Evolutionary conservation across 805 yeast species (phyloP).

Genomic region (Ogataea sp.): DNA sequence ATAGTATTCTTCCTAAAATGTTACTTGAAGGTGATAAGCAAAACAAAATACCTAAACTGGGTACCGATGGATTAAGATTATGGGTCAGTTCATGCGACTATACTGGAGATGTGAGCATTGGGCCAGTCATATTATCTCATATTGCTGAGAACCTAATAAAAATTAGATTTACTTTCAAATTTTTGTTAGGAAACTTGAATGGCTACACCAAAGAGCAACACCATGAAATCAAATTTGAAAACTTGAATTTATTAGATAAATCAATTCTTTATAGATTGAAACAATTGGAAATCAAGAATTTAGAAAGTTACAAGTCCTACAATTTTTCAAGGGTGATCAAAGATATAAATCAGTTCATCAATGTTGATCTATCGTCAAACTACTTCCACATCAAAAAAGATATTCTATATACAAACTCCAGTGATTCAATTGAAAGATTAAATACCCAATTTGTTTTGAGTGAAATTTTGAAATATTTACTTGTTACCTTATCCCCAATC

Average conservation of each 20-base stretch:
- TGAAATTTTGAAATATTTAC: conserved; percentile 50
- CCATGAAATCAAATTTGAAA: conserved; percentile 23
- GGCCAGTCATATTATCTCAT: conserved; percentile 62
- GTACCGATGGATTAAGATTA: conserved; percentile 84
- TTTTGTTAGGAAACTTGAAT: conserved; percentile 68
- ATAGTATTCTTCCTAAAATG: conserved; percentile 61
- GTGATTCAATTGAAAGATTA: conserved; percentile 40
- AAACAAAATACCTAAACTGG: conserved; percentile 51
- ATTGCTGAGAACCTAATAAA: conserved; percentile 79
- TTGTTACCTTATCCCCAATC: conserved; percentile 70
- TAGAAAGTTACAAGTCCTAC: conserved; percentile 41
- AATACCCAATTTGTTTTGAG: conserved; percentile 58
- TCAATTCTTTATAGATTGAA: conserved; percentile 50
- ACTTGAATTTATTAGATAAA: conserved; percentile 45
- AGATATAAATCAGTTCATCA: conserved; percentile 62
- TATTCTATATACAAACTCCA: conserved; percentile 63
- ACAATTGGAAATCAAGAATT: conserved; percentile 33
- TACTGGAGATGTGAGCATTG: conserved; percentile 69
- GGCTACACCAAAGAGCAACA: conserved; percentile 10
- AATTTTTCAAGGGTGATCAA: conserved; percentile 68
- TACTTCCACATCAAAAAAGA: conserved; percentile 88
- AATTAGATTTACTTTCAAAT: conserved; percentile 72
- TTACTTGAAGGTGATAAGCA: conserved; percentile 55
- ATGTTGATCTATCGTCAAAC: conserved; percentile 65
- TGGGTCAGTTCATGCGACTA: conserved; percentile 90